These are phyloP conservation scores for Fusarium piperis DNA, from an alignment of 2,329 filamentous ascomycete species.

Conservation along the genomic window DNA sequence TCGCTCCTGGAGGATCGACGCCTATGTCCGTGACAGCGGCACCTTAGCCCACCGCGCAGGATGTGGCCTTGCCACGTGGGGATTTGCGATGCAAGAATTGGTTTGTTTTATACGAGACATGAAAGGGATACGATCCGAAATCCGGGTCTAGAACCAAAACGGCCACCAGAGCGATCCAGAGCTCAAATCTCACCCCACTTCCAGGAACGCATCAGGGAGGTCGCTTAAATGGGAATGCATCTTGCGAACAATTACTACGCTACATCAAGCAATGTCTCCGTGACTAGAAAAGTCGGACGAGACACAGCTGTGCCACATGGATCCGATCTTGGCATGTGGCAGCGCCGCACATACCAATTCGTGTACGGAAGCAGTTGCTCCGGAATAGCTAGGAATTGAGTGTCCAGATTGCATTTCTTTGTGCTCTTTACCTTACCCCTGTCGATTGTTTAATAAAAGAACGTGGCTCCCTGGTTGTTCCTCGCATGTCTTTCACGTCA, in stretches of 20 bases:
- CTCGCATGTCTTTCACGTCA: not conserved
- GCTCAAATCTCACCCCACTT: not conserved
- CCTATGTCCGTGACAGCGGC: not conserved
- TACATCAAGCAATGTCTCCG: not conserved
- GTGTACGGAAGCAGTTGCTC: not conserved
- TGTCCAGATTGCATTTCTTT: not conserved
- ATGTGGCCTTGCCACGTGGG: not conserved
- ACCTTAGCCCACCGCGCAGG: not conserved
- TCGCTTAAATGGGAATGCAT: not conserved
- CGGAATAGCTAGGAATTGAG: not conserved
- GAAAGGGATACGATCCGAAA: not conserved
- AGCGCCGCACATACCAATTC: not conserved
- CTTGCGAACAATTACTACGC: not conserved
- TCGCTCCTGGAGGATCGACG: not conserved
- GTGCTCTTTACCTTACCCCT: not conserved
- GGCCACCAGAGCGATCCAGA: not conserved
- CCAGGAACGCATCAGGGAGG: not conserved
- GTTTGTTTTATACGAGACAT: not conserved
- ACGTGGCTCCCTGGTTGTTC: not conserved
- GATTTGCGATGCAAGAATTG: not conserved
- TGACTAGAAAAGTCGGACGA: not conserved
- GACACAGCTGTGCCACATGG: not conserved
- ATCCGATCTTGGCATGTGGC: not conserved
- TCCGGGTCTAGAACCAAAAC: not conserved
- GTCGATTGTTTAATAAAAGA: not conserved